These are phyloP conservation scores for Venturia oleaginea DNA, from an alignment of 2,329 filamentous ascomycete species.

Conservation along the genomic window DNA sequence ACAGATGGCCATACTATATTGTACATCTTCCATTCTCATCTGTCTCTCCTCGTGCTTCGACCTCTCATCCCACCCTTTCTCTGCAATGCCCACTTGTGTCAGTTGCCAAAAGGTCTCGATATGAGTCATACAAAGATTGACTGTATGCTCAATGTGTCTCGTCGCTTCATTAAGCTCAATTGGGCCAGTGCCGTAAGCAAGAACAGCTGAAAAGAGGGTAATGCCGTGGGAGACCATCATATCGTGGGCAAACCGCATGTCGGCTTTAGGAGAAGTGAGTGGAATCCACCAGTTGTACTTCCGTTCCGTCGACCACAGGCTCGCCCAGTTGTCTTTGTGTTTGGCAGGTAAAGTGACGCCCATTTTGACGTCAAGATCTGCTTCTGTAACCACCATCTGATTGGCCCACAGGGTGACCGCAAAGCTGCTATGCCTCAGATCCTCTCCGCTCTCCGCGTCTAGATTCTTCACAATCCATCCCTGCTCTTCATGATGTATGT, in stretches of 20 bases:
- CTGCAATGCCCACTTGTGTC: neutral
- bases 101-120: neutral
- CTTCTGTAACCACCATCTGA: neutral
- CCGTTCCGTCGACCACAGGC: neutral
- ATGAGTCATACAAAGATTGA: neutral
- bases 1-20: neutral
- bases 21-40: neutral
- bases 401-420: neutral
- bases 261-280: neutral
- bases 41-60: neutral
- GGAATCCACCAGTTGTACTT: slow-evolving; percentile 6
- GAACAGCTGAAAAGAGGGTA: neutral
- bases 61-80: neutral
- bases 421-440: neutral
- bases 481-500: neutral
- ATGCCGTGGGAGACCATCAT: slow-evolving; percentile 9
- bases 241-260: neutral
- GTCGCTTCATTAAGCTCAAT: slow-evolving; percentile 1
- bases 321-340: neutral
- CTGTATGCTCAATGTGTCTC: neutral
- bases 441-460: neutral
- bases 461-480: neutral
- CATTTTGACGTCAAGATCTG: neutral
- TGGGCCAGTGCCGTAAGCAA: neutral
- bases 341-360: neutral